Evolutionary conservation across 2,329 filamentous ascomycete genomes (phyloP), one percentile per base, ranked within the genome.

Genomic region (Rutstroemia sp.): DNA sequence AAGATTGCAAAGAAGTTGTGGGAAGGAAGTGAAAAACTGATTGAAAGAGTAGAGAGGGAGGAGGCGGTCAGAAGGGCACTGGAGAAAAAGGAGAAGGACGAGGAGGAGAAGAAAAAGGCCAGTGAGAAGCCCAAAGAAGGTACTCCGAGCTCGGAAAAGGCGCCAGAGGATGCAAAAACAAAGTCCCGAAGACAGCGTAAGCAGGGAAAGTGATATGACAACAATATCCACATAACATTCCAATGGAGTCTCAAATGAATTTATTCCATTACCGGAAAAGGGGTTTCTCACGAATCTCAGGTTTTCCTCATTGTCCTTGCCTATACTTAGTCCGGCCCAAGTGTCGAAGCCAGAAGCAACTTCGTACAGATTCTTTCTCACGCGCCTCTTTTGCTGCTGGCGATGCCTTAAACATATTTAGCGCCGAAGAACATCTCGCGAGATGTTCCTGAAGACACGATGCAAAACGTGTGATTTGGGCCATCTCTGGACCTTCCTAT

Each of bases 11-110:
- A 95, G 78, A 82, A 85, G 69, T 75, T 99, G 16, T 99, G 92
- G 92, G 83, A 95, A 68, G 84, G 88, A 57, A 96, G 88, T 68
- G 92, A 96, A 67, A 83, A 83, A 68, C 81, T 95, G 61, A 86
- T 97, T 56, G 86, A 95, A 70, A 80, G 80, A 64, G 81, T 86
- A 14, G 92, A 97, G 72, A 95, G 89, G 74, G 82, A 87, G 68
- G 82, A 86, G 23, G 91, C 91, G 8, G 73, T 82, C 50, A 80
- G 78, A 59, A 66, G 64, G 54, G 68, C 65, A 23, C 59, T 67
- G 38, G 58, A 64, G 54, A 71, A 70, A 59, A 75, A 74, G 63
- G 72, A 72, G 21, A 68, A 71, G 54, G 68, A 71, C 44, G 69
- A 67, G 59, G 60, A 61, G 25, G 66, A 63, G 17, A 68, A 67